Conservation (phyloP, 2,329 filamentous ascomycete genomes). For the Neofusicoccum sp. region DNA sequence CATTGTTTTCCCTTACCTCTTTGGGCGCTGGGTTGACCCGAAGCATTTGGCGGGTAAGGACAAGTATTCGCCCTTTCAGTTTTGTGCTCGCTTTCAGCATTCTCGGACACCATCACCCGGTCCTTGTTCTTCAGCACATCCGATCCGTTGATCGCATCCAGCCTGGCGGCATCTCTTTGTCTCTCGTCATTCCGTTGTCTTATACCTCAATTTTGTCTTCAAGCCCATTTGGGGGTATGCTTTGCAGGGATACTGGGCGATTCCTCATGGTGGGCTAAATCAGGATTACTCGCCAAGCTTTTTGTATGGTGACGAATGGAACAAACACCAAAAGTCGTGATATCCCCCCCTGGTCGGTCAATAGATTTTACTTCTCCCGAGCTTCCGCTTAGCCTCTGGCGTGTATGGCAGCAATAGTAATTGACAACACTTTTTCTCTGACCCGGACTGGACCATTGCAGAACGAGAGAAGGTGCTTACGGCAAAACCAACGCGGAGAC, state of each 20-base stretch:
- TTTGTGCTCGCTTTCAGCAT: not conserved
- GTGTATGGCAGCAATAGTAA: too few species aligned
- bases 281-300: not conserved
- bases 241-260: not conserved
- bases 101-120: not conserved
- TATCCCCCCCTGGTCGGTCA: not conserved
- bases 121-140: not conserved
- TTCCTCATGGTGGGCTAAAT: slow-evolving; percentile 1
- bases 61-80: not conserved
- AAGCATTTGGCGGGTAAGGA: slow-evolving; percentile 1
- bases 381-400: not conserved
- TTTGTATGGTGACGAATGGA: not conserved
- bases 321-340: slow-evolving; percentile 1
- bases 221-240: not conserved
- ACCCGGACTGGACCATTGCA: too few species aligned
- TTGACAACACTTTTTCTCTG: too few species aligned
- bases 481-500: too few species aligned
- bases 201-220: not conserved
- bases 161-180: not conserved
- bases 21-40: not conserved
- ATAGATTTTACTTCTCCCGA: slow-evolving; percentile 2
- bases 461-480: too few species aligned
- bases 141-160: not conserved
- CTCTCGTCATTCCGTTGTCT: not conserved
- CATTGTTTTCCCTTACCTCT: not conserved